phyloP scores from a whole-genome alignment of 2,329 filamentous ascomycete genomes.

The Microsporum ferrugineum region DNA sequence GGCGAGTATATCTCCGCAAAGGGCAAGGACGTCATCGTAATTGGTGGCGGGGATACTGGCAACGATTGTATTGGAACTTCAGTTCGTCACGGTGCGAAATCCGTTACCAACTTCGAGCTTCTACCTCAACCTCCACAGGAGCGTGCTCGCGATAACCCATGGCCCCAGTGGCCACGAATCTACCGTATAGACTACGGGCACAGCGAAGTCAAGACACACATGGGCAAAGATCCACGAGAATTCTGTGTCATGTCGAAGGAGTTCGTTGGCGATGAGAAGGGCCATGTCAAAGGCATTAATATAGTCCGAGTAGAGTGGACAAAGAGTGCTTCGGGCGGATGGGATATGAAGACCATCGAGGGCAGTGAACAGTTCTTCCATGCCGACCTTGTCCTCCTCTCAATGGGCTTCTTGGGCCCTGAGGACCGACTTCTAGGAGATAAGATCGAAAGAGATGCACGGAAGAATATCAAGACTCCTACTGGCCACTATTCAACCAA shows the following conservation, averaged over 20 bases:
- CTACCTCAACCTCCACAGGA: conserved; percentile 83
- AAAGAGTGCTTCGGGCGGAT: conserved; percentile 74
- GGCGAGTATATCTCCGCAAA: conserved; percentile 85
- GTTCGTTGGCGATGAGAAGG: conserved; percentile 78
- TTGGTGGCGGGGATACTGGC: conserved; percentile 93
- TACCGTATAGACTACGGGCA: conserved; percentile 98
- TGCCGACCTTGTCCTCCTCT: conserved; percentile 82
- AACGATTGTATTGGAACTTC: conserved; percentile 98
- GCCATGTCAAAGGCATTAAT: conserved; percentile 90
- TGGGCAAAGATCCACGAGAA: conserved; percentile 90
- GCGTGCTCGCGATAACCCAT: conserved; percentile 88
- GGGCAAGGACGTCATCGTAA: conserved; percentile 90
- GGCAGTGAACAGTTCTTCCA: conserved; percentile 93
- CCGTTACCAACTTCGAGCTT: conserved; percentile 91
- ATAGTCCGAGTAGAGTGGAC: conserved; percentile 94
- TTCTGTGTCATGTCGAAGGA: conserved; percentile 98
- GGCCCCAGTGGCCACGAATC: conserved; percentile 96
- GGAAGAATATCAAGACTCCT: conserved; percentile 94
- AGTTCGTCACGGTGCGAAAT: conserved; percentile 88
- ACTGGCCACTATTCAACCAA: conserved; percentile 82
- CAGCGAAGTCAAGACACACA: conserved; percentile 88
- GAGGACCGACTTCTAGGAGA: conserved; percentile 79
- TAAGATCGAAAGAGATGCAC: conserved; percentile 78
- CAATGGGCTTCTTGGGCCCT: conserved; percentile 94
- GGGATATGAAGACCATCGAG: conserved; percentile 98